Evolutionary conservation across 2,329 filamentous ascomycete genomes (phyloP), one percentile per base, ranked within the genome.

Genomic region (Stachybotrys elegans): DNA sequence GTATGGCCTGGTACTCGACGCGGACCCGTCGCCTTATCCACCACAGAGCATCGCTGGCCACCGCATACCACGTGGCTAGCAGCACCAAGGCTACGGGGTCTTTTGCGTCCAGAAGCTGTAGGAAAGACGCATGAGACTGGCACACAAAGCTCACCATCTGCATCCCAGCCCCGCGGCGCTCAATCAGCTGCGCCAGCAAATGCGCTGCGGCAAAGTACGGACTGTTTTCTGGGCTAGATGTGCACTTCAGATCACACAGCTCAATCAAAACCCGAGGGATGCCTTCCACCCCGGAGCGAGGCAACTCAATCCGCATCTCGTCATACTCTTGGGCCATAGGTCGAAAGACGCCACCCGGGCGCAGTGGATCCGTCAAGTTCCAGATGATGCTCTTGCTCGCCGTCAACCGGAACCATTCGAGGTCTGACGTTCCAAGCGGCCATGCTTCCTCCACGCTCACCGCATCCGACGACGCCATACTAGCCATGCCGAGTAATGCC

Each of bases 271-370:
- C 14, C 25, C 9, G 25, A 8, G 25, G 25, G 25, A 29, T 8
- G 8, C 25, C 25, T 8, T 29, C 25, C 14, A 14, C 25, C 9
- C 25, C 25, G 25, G 25, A 29, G 14, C 9, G 14, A 9, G 25
- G 25, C 14, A 29, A 14, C 8, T 29, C 25, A 14, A 29, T 9
- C 9, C 8, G 25, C 9, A 29, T 29, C 25, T 29, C 9, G 14
- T 8, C 25, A 29, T 29, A 29, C 25, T 29, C 25, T 8, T 29
- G 25, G 25, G 25, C 25, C 25, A 29, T 29, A 29, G 25, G 17
- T 11, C 16, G 16, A 8, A 68, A 69, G 2, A 68, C 22, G 25
- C 66, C 69, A 16, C 62, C 59, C 9, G 25, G 25, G 25, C 25
- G 25, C 8, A 29, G 25, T 9, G 25, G 25, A 14, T 29, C 25